Evolutionary conservation across 1,284 basidiomycete genomes (phyloP).

Genomic region (Melampsora larici-populina): DNA sequence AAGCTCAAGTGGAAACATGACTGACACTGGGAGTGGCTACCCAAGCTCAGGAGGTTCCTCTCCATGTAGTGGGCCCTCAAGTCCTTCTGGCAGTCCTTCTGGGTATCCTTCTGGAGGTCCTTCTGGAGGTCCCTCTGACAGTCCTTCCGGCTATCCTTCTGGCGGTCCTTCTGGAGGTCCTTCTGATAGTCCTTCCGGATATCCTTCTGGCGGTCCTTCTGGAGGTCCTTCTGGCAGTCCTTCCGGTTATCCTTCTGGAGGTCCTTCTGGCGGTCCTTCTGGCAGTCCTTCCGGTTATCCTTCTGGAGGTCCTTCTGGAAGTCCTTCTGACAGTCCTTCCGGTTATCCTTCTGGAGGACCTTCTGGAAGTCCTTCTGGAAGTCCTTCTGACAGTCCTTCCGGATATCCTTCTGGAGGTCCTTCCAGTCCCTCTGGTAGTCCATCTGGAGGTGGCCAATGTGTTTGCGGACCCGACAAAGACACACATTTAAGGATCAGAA

Average conservation of each 20-base stretch:
- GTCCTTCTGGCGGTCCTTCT: slow-evolving; percentile 8
- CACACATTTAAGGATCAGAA: slow-evolving; percentile 33
- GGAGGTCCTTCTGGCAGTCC: no score
- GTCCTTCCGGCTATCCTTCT: background rate
- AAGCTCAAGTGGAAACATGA: no score
- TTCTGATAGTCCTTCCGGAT: background rate
- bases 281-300: background rate
- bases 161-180: background rate
- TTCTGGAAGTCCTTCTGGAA: background rate
- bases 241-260: background rate
- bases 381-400: background rate
- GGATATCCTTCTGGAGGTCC: slow-evolving; percentile 2
- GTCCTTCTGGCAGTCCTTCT: no score
- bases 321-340: background rate
- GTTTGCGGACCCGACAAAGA: slow-evolving; percentile 22
- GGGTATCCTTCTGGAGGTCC: no score
- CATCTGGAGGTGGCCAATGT: slow-evolving; percentile 9
- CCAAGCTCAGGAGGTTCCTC: no score
- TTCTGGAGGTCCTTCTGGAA: background rate
- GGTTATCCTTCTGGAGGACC: background rate
- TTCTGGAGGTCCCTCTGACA: no score
- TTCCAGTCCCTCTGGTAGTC: background rate
- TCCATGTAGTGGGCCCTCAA: no score
- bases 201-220: background rate
- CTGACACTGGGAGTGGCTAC: no score